Evolutionary conservation across 2,329 filamentous ascomycete genomes (phyloP).

Genomic region (Aspergillus viridinutans): DNA sequence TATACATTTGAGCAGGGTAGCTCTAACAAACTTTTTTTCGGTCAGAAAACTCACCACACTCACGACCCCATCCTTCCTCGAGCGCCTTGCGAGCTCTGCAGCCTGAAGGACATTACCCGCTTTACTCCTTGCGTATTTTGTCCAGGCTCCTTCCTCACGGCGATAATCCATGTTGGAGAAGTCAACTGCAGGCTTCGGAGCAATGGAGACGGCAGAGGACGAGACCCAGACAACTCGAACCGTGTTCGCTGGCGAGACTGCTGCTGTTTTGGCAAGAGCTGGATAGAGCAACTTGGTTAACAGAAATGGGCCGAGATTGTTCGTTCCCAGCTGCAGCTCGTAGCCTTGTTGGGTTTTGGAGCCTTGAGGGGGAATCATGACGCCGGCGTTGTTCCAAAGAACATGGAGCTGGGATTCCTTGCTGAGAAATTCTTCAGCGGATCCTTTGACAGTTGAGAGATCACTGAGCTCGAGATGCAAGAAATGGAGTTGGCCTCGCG

Average conservation of each 20-base stretch:
- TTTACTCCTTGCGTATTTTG: slow-evolving; percentile 36
- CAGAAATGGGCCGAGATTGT: slow-evolving; percentile 39
- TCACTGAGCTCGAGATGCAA: slow-evolving; percentile 44
- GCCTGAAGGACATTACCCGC: slow-evolving; percentile 28
- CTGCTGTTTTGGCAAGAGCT: slow-evolving; percentile 28
- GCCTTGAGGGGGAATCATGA: slow-evolving; percentile 32
- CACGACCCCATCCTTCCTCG: slow-evolving; percentile 29
- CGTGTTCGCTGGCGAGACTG: slow-evolving; percentile 10
- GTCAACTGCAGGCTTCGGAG: slow-evolving; percentile 12
- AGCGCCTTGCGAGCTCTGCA: slow-evolving; percentile 23
- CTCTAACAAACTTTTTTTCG: too few species aligned
- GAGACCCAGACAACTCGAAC: slow-evolving; percentile 36
- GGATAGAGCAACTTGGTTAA: slow-evolving; percentile 39
- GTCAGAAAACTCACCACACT: slow-evolving; percentile 20
- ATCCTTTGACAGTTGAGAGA: slow-evolving; percentile 11
- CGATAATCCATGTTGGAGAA: slow-evolving; percentile 12
- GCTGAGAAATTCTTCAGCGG: slow-evolving; percentile 30
- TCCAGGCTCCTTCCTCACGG: slow-evolving; percentile 9
- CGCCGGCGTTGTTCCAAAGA: slow-evolving; percentile 40
- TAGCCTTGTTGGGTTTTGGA: slow-evolving; percentile 29
- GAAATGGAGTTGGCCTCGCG: slow-evolving; percentile 39
- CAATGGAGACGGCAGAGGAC: slow-evolving; percentile 16
- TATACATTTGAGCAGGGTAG: too few species aligned
- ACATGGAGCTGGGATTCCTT: slow-evolving; percentile 38
- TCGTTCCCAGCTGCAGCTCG: slow-evolving; percentile 38